Base-by-base conservation (phyloP, 441 rosid species). In the Pelargonium fulgidum region DNA sequence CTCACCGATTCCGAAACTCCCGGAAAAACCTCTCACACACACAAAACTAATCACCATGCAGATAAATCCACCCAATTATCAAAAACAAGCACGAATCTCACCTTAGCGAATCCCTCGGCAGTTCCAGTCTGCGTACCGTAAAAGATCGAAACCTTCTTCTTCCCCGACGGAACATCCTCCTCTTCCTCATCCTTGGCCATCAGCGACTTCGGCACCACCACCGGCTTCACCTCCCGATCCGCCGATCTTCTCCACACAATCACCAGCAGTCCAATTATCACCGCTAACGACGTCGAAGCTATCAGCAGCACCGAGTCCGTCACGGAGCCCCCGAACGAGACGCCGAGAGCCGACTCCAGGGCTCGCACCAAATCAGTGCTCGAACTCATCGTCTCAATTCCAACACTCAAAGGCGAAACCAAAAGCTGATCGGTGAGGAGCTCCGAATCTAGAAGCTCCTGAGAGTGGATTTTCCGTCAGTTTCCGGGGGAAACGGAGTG, bases 61-160 rank as follows among this genome's bases (percentile, higher is more conserved):
- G 13, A 20, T 8, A 13, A 58, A 85, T 54, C 16, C 86, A 73
- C 0, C 97, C 97, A 50, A 86, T 66, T 1, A 78, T 65, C 20
- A 54, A 6, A 56, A 19, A 2, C 17, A 14, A 4, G 20, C 62
- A 19, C 9, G 8, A 56, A 56, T 9, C 63, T 58, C 29, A 58
- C 98, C 96, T 94, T 94, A 5, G 99, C 98, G 68, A 94, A 94
- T 56, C 99, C 99, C 87, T 94, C 99, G 3, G 99, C 98, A 1
- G 99, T 94, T 2, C 99, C 99, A 0, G 99, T 94, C 72, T 94
- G 99, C 0, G 99, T 94, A 14, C 98, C 99, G 73, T 83, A 92
- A 71, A 94, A 83, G 76, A 94, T 78, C 4, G 94, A 86, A 54
- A 94, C 91, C 68, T 85, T 89, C 79, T 83, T 85, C 71, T 81